Conservation (phyloP, 768 basidiomycete genomes). For the Thelephora ganbajun region DNA sequence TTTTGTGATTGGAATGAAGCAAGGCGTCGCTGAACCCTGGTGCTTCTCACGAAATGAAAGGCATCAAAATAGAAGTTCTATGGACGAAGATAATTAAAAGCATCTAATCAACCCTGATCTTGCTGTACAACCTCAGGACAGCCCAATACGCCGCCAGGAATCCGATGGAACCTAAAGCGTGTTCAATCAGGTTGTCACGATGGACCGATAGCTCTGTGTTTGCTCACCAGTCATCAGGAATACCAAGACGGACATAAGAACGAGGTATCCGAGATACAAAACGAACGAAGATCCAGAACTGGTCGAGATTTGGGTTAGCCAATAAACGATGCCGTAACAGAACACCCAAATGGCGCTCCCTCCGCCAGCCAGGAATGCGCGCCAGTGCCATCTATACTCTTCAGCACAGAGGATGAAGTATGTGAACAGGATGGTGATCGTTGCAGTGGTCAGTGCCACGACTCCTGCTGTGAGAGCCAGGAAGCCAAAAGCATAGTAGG, state of each 20-base stretch:
- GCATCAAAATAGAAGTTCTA: no score
- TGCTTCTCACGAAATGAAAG: no score
- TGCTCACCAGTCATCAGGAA: slow-evolving; percentile 76
- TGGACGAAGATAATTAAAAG: no score
- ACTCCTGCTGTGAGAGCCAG: slow-evolving; percentile 76
- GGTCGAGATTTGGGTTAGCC: slow-evolving; percentile 75
- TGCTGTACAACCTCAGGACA: slow-evolving; percentile 68
- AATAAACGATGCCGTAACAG: slow-evolving; percentile 80
- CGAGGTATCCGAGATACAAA: slow-evolving; percentile 84
- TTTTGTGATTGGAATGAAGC: no score
- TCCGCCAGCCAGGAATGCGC: slow-evolving; percentile 83
- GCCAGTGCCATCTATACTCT: slow-evolving; percentile 98
- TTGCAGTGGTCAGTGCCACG: slow-evolving; percentile 78
- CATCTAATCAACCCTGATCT: slow-evolving; percentile 59
- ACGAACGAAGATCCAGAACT: slow-evolving; percentile 69
- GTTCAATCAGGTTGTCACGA: not conserved
- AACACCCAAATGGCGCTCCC: slow-evolving; percentile 89
- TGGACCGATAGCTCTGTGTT: not conserved
- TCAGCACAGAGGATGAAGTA: slow-evolving; percentile 92
- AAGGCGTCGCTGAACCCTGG: no score
- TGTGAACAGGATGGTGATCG: slow-evolving; percentile 76
- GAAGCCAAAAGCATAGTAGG: slow-evolving; percentile 96
- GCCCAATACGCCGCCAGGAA: slow-evolving; percentile 89
- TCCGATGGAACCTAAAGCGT: slow-evolving; percentile 61
- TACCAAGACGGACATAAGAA: slow-evolving; percentile 67